Evolutionary conservation across 1,139 yeast genomes (phyloP).

Genomic region (Yamadazyma taylorii): DNA sequence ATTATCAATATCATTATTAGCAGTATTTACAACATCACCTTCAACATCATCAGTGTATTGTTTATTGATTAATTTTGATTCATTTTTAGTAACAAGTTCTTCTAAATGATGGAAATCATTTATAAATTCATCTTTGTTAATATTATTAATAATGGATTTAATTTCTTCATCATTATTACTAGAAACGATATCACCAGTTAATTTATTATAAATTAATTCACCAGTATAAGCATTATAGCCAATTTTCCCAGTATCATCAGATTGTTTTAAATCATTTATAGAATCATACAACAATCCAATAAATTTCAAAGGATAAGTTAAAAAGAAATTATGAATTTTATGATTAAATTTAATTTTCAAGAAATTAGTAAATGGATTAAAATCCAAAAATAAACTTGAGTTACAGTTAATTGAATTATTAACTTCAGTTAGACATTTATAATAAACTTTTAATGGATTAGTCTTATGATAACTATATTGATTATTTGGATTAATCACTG

Average conservation of each 20-base stretch:
- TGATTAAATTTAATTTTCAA: conserved; percentile 32
- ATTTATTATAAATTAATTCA: conserved; percentile 26
- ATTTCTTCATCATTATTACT: conserved; percentile 20
- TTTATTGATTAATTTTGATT: conserved; percentile 10
- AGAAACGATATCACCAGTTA: conserved; percentile 17
- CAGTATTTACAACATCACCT: too few species aligned
- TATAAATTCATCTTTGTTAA: conserved; percentile 31
- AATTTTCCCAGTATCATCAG: conserved; percentile 12
- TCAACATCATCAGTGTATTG: conserved; percentile 9
- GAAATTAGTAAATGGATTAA: conserved; percentile 25
- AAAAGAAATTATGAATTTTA: conserved; percentile 20
- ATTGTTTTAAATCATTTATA: conserved; percentile 19
- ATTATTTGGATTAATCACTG: conserved; percentile 12
- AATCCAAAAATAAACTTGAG: conserved; percentile 26
- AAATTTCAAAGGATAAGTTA: conserved; percentile 17
- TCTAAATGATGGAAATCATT: conserved; percentile 33
- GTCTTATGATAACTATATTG: conserved; percentile 23
- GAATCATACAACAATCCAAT: conserved; percentile 15
- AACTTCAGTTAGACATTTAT: conserved; percentile 20
- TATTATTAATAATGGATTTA: conserved; percentile 20
- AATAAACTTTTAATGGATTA: conserved; percentile 27
- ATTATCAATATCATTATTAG: conserved; percentile 2
- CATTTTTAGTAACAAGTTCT: conserved; percentile 15
- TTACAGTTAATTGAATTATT: conserved; percentile 20
- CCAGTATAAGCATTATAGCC: conserved; percentile 29